Conservation (phyloP, 768 basidiomycete genomes). For the Baorangia bicolor region DNA sequence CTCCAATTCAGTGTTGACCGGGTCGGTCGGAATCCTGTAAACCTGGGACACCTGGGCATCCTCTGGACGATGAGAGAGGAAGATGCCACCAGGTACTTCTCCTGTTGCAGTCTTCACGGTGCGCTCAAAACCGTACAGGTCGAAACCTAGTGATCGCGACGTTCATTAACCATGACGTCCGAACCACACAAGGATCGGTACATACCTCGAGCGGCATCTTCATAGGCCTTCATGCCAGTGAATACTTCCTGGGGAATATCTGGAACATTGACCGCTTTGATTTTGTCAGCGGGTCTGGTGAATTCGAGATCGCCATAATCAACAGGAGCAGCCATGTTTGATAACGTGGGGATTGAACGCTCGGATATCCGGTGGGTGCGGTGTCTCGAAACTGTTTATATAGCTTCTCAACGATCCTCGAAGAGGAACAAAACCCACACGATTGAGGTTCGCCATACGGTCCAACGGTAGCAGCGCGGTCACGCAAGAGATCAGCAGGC, state of each 20-base stretch:
- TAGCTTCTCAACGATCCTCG: neutral
- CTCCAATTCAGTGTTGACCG: conserved; percentile 26
- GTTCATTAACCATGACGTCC: neutral
- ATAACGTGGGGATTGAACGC: neutral
- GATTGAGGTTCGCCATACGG: neutral
- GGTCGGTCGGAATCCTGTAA: conserved; percentile 34
- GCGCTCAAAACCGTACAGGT: conserved; percentile 28
- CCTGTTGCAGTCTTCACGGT: conserved; percentile 10
- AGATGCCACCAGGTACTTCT: conserved; percentile 22
- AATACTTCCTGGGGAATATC: conserved; percentile 34
- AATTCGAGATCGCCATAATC: conserved; percentile 35
- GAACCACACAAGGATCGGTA: neutral
- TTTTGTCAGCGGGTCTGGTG: conserved; percentile 37
- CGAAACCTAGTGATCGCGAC: conserved; percentile 25
- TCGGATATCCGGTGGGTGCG: neutral
- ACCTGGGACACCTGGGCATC: conserved; percentile 39
- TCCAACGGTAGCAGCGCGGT: neutral
- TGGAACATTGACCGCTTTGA: conserved; percentile 39
- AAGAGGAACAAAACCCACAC: conserved; percentile 1
- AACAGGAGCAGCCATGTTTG: conserved; percentile 20
- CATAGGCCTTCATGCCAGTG: conserved; percentile 37
- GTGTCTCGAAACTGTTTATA: neutral
- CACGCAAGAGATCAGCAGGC: conserved; percentile 3
- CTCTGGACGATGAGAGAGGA: conserved; percentile 40
- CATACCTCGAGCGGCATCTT: conserved; percentile 38